Conservation (phyloP, 345 rosid species). For the Cochlearia excelsa region DNA sequence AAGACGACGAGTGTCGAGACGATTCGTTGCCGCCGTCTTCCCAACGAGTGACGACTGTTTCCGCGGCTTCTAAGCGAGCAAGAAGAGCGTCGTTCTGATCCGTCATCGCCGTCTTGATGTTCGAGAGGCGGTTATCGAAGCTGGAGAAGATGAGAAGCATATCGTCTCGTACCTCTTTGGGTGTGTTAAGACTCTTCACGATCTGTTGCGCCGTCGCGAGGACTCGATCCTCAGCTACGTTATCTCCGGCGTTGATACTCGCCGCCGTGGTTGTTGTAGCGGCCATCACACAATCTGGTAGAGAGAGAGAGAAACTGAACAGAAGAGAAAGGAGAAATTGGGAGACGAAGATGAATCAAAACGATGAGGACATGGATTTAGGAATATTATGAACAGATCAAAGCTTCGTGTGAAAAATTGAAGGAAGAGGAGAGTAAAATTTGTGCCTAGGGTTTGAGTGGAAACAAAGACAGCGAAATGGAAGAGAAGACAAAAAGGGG, state of each 20-base stretch:
- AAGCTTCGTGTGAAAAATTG: conserved; percentile 7
- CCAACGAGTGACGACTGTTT: conserved; percentile 61
- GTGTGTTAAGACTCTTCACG: conserved; percentile 85
- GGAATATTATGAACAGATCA: conserved; percentile 11
- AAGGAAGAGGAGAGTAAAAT: not conserved
- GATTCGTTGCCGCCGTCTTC: conserved; percentile 49
- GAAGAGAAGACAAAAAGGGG: conserved; percentile 7
- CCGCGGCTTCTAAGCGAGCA: conserved; percentile 60
- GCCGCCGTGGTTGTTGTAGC: conserved; percentile 41
- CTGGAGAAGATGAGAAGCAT: conserved; percentile 91
- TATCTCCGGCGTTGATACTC: conserved; percentile 35
- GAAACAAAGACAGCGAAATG: conserved; percentile 29
- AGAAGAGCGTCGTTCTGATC: conserved; percentile 32
- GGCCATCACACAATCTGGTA: conserved; percentile 26
- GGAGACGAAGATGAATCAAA: conserved; percentile 16
- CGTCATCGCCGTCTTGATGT: conserved; percentile 67
- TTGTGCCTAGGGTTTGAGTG: conserved; percentile 33
- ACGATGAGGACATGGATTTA: conserved; percentile 6
- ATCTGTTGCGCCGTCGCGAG: conserved; percentile 98
- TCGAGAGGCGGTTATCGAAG: conserved; percentile 90
- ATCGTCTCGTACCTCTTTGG: conserved; percentile 88
- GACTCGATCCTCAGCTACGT: conserved; percentile 79
- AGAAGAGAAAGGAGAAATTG: not conserved
- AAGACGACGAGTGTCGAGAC: conserved; percentile 45
- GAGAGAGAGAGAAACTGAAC: not conserved